Conservation (phyloP, 371 early-diverging fungal genomes). For the Mortierella sp. region DNA sequence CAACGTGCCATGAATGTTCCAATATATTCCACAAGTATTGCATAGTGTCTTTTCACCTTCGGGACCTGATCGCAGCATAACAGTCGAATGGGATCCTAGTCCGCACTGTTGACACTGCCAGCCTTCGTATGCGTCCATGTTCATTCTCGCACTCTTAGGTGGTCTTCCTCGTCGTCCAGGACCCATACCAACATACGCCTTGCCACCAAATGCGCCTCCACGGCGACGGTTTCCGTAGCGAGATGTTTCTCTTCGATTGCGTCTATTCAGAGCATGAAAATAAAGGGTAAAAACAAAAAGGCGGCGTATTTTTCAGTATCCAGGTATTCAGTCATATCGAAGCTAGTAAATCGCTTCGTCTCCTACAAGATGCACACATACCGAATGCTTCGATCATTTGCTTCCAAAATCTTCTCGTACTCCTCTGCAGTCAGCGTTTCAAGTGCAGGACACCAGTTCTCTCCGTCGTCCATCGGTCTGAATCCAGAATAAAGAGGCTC, state of each 20-base stretch:
- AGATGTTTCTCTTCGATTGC: conserved; percentile 54
- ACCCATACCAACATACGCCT: conserved; percentile 14
- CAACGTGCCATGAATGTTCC: conserved; percentile 59
- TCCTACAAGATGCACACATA: conserved; percentile 46
- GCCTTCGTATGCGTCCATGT: conserved; percentile 18
- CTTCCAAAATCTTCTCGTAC: conserved; percentile 80
- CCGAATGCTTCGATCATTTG: conserved; percentile 86
- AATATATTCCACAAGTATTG: conserved; percentile 70
- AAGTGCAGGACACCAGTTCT: conserved; percentile 85
- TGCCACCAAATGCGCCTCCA: background rate
- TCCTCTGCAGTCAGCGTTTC: conserved; percentile 85
- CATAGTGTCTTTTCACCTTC: conserved; percentile 61
- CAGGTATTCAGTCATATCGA: too few relatives aligned
- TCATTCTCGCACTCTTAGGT: conserved; percentile 4
- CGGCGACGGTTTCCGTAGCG: conserved; percentile 37
- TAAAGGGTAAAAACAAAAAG: too few relatives aligned
- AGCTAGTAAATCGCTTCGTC: too few relatives aligned
- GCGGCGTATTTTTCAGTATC: too few relatives aligned
- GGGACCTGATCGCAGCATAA: conserved; percentile 42
- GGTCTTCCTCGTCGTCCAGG: conserved; percentile 23
- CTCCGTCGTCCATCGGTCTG: conserved; percentile 74
- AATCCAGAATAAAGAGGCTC: conserved; percentile 68
- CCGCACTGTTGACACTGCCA: conserved; percentile 54
- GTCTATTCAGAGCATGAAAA: conserved; percentile 34
- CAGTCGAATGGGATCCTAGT: conserved; percentile 35